A percentile compares a stretch with the other conserved stretches of the same genome.
Evolutionary conservation across 192 early-diverging fungal genomes (phyloP).

Genomic region (Podila epicladia): DNA sequence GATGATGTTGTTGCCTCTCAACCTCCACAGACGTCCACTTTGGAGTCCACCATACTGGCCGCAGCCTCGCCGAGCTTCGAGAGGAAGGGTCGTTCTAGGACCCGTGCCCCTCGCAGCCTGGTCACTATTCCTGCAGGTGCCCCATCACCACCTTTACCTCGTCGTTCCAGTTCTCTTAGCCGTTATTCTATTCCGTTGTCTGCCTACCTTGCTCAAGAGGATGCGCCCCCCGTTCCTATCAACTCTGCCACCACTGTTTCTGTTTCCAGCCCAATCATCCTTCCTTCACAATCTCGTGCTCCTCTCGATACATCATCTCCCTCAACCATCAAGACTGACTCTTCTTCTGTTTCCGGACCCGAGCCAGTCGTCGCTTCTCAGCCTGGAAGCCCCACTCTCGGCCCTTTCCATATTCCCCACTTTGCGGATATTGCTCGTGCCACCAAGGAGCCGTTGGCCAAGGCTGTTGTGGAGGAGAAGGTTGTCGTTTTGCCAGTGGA

Average conservation of each 20-base stretch:
- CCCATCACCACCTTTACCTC: constrained; percentile 41
- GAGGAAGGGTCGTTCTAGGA: constrained; percentile 19
- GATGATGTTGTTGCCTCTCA: not conserved
- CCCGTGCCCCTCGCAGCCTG: constrained; percentile 24
- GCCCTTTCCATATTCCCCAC: constrained; percentile 29
- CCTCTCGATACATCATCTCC: not conserved
- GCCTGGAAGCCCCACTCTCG: constrained; percentile 26
- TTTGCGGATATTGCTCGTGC: not conserved
- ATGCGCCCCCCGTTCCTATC: constrained; percentile 39
- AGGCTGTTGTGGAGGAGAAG: too few relatives aligned
- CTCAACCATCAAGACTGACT: not conserved
- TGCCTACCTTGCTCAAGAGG: constrained; percentile 23
- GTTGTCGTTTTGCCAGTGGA: too few relatives aligned
- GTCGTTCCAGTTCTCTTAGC: constrained; percentile 36
- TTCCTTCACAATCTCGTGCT: not conserved
- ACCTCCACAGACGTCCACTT: constrained; percentile 19
- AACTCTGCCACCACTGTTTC: constrained; percentile 6
- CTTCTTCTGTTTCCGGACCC: not conserved
- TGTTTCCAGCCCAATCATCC: not conserved
- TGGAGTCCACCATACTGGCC: constrained; percentile 1
- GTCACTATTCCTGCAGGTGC: constrained; percentile 30
- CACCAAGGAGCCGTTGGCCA: not conserved
- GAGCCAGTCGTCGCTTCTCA: not conserved
- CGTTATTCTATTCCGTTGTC: constrained; percentile 36
- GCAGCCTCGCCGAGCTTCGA: constrained; percentile 31